These are phyloP conservation scores for Speleostelium caveatum DNA, from an alignment of 78 protist species.

Conservation along the genomic window DNA sequence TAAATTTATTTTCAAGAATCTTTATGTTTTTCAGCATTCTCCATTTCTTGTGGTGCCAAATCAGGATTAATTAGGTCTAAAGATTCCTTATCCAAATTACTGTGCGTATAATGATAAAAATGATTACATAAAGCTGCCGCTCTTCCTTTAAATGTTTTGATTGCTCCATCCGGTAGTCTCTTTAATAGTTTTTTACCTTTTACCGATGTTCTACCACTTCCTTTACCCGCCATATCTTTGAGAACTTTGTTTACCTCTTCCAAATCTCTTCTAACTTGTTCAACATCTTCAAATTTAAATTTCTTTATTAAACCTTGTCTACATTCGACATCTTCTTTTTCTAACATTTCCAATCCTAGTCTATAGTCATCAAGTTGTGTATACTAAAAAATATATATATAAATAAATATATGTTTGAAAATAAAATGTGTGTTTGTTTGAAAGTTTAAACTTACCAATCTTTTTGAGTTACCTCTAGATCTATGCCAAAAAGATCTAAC, in stretches of 20 bases:
- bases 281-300: constrained; percentile 33
- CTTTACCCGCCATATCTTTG: constrained; percentile 43
- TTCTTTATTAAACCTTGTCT: neutral
- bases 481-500: constrained; percentile 72
- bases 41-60: constrained; percentile 14
- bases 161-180: constrained; percentile 28
- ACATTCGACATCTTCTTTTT: constrained; percentile 21
- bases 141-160: constrained; percentile 61
- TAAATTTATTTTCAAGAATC: too few relatives aligned
- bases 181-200: constrained; percentile 46
- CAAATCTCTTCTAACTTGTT: constrained; percentile 19
- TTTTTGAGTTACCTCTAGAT: constrained; percentile 65
- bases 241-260: constrained; percentile 23
- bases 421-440: neutral
- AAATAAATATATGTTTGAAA: neutral
- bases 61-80: constrained; percentile 48
- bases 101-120: constrained; percentile 49
- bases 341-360: constrained; percentile 47
- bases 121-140: constrained; percentile 16
- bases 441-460: constrained; percentile 25
- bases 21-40: too few relatives aligned
- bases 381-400: neutral
- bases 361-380: constrained; percentile 77
- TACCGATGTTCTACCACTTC: constrained; percentile 59
- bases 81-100: constrained; percentile 36